phyloP scores from a whole-genome alignment of 352 stramenopile species.

The Peronospora farinosa region DNA sequence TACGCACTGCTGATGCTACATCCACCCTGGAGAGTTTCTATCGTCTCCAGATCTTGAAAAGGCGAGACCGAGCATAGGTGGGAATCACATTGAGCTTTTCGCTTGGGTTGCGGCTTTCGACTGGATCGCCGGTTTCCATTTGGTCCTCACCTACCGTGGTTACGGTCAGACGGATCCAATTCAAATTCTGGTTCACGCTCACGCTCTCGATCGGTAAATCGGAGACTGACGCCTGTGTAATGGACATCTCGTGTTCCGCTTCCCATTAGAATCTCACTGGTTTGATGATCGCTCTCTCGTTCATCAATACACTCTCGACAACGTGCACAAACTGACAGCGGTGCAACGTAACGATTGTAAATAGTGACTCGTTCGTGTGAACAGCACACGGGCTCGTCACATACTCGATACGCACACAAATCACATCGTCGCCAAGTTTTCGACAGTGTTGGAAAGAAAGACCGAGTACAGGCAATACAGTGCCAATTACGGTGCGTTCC shows the following conservation, averaged over 20 bases:
- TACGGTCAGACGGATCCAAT: constrained; percentile 10
- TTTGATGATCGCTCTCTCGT: too few relatives aligned
- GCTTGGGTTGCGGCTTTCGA: constrained; percentile 8
- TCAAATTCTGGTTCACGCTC: constrained; percentile 23
- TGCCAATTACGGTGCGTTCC: constrained; percentile 31
- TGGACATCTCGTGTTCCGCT: too few relatives aligned
- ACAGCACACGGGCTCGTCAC: constrained; percentile 26
- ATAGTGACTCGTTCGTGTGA: constrained; percentile 33
- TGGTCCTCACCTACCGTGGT: constrained; percentile 6
- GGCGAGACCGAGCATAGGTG: constrained; percentile 16
- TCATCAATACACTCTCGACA: constrained; percentile 35
- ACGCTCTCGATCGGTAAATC: too few relatives aligned
- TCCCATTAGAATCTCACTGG: too few relatives aligned
- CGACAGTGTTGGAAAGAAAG: constrained; percentile 18
- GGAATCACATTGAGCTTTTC: constrained; percentile 24
- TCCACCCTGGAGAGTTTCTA: background rate
- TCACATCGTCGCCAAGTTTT: constrained; percentile 33
- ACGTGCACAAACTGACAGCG: constrained; percentile 28
- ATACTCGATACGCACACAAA: constrained; percentile 37
- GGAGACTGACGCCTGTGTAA: too few relatives aligned
- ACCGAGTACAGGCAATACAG: constrained; percentile 33
- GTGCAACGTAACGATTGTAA: constrained; percentile 39
- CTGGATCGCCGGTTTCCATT: constrained; percentile 2
- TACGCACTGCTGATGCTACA: background rate
- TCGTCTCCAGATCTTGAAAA: constrained; percentile 30